Base-by-base conservation (phyloP, 2,329 filamentous ascomycete species). In the Aspergillus neotritici region DNA sequence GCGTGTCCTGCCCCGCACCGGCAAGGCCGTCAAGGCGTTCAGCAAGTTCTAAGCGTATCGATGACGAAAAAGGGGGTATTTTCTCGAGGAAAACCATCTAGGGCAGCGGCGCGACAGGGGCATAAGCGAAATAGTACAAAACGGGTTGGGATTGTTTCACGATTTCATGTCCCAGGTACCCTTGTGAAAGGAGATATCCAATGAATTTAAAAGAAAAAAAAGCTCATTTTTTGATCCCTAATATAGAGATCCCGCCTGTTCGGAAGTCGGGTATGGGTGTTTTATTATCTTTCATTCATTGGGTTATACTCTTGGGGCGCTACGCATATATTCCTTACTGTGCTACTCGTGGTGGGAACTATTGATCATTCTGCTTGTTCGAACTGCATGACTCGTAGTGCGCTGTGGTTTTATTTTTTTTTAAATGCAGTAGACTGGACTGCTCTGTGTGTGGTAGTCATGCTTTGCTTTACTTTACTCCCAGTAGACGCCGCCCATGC, bases 11-110 rank as follows among this genome's bases (percentile, higher is more conserved):
- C 91, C 91, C 76, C 84, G 90, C 78, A 95, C 88, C 66, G 88
- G 90, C 77, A 96, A 96, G 85, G 77, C 82, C 65, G 89, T 96
- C 75, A 98, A 98, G 89, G 76, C 83, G 74, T 98, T 98, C 84
- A 80, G 74, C 80, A 98, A 98, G 83, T 98, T 98, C 82, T 98
- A 95, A 84, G 64, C 56, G 61, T 50, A 48, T 57, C 52, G 55
- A 50, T 46, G 53, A 55, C 46, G 57, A 51, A 50, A 25, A 25
- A 25, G 47, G 48, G 55, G 57, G 56, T 60, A 56, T 54, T 63
- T 54, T 55, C 52, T 53, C 55, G 48, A 50, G 56, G 53, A 53
- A 54, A 51, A 49, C 52, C 44, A 60, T 55, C 60, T 62, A 60
- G 59, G 62, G 55, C 56, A 63, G 55, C 57, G 62, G 58, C 61